Evolutionary conservation across 805 yeast genomes (phyloP).

Genomic region (Kuraishia molischiana): DNA sequence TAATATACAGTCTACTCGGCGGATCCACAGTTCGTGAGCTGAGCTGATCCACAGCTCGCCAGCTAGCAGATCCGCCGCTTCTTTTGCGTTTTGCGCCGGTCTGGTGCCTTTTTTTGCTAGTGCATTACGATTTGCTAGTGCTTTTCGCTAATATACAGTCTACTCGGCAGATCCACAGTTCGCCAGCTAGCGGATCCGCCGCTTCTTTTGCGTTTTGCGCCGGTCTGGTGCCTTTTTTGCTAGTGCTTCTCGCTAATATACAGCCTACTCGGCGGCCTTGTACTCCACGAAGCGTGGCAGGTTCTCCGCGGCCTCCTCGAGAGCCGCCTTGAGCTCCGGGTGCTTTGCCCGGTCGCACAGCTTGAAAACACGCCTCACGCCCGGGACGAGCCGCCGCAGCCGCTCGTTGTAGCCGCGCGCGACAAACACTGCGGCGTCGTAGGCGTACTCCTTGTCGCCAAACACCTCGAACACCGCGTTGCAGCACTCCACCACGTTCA

Average conservation of each 20-base stretch:
- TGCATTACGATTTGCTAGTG: neutral
- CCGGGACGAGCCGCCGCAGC: slow-evolving; percentile 33
- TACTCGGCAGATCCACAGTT: no score
- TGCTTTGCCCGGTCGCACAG: slow-evolving; percentile 57
- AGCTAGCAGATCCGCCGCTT: no score
- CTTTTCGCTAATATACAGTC: no score
- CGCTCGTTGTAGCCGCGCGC: slow-evolving; percentile 32
- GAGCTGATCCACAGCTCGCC: no score
- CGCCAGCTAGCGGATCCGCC: no score
- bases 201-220: neutral
- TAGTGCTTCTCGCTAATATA: no score
- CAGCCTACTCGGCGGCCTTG: slow-evolving; percentile 45
- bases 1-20: no score
- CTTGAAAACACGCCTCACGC: slow-evolving; percentile 45
- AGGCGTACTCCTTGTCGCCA: slow-evolving; percentile 59
- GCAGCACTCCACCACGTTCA: slow-evolving; percentile 40
- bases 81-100: no score
- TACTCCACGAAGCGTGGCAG: slow-evolving; percentile 71
- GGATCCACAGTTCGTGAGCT: no score
- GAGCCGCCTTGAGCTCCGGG: slow-evolving; percentile 45
- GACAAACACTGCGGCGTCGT: slow-evolving; percentile 64
- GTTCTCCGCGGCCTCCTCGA: slow-evolving; percentile 59
- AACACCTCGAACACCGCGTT: slow-evolving; percentile 70
- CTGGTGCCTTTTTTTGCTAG: no score
- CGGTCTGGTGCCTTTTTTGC: neutral